Evolutionary conservation across 1,284 basidiomycete genomes (phyloP), one percentile per base, ranked within the genome.

Genomic region (Sparassis latifolia): DNA sequence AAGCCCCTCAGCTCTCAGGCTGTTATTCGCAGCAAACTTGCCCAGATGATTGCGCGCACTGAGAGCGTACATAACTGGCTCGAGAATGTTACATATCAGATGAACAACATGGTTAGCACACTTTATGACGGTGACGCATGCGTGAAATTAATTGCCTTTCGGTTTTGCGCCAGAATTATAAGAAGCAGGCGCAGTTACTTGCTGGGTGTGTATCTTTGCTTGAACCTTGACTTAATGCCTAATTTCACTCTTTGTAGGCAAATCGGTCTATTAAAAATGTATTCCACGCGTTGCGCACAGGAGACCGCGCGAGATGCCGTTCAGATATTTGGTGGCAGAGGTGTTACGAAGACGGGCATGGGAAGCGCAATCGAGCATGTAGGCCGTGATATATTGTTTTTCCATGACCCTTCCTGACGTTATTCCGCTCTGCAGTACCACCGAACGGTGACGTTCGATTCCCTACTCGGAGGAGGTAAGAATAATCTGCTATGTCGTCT

Each of bases 61-160:
- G 91, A 95, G 68, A 80, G 81, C 3, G 76, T 76, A 27, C 93
- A 97, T 64, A 81, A 79, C 44, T 97, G 92, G 92, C 72, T 96
- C 30, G 94, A 97, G 71, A 87, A 82, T 62, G 73, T 96, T 55
- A 95, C 92, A 0, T 84, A 86, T 66, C 93, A 96, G 69, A 96
- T 96, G 93, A 84, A 79, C 65, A 84, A 93, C 60, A 93, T 93
- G 90, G 80, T 78, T 10, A 47, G 61, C 27, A 5, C 40, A 20
- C 20, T 20, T 20, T 20, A 20, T 20, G 20, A 20, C 20, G 20
- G 20, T 20, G 20, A 20, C 20, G 20, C 20, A 20, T 20, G 20
- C 20, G 20, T 20, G 20, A 20, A 20, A 20, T 20, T 20, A 20
- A 20, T 20, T 20, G 20, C 20, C 20, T 20, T 20, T 20, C 20